Evolutionary conservation across 768 basidiomycete genomes (phyloP).

Genomic region (Phanerodontia chrysosporium): DNA sequence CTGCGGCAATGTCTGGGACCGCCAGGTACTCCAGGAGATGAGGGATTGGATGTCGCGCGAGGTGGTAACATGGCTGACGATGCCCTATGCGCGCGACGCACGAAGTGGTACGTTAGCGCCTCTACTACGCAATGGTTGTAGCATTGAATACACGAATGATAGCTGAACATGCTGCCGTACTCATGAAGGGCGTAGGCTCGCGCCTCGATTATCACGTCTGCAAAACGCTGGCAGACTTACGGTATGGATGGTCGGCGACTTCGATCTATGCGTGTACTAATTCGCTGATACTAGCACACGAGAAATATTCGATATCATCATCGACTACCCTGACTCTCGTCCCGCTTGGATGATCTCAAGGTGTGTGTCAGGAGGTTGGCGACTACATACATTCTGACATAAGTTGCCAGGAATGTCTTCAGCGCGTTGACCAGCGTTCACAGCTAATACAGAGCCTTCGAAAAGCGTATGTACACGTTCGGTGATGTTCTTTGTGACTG

Average conservation of each 20-base stretch:
- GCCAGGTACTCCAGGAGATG: slow-evolving; percentile 55
- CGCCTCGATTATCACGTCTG: slow-evolving; percentile 92
- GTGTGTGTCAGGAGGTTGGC: slow-evolving; percentile 31
- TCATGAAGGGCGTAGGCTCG: slow-evolving; percentile 75
- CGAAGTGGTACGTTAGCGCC: slow-evolving; percentile 46
- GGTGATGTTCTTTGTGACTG: slow-evolving; percentile 6
- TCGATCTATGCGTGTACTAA: neutral
- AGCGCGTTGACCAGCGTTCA: slow-evolving; percentile 75
- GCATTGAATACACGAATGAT: no score
- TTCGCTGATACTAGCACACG: slow-evolving; percentile 40
- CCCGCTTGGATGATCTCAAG: slow-evolving; percentile 85
- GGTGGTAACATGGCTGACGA: slow-evolving; percentile 82
- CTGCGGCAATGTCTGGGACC: slow-evolving; percentile 68
- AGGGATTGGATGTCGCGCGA: slow-evolving; percentile 75
- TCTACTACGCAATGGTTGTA: no score
- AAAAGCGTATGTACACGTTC: slow-evolving; percentile 54
- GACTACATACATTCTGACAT: neutral
- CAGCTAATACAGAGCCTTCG: slow-evolving; percentile 75
- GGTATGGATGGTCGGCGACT: slow-evolving; percentile 41
- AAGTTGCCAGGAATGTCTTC: slow-evolving; percentile 60
- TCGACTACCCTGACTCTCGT: slow-evolving; percentile 86
- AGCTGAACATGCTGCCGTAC: slow-evolving; percentile 68
- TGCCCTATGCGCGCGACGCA: slow-evolving; percentile 70
- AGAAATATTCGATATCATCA: slow-evolving; percentile 95
- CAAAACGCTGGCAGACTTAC: slow-evolving; percentile 82